Evolutionary conservation across 257 asterid species (phyloP).

Genomic region (Ocimum tenuiflorum): DNA sequence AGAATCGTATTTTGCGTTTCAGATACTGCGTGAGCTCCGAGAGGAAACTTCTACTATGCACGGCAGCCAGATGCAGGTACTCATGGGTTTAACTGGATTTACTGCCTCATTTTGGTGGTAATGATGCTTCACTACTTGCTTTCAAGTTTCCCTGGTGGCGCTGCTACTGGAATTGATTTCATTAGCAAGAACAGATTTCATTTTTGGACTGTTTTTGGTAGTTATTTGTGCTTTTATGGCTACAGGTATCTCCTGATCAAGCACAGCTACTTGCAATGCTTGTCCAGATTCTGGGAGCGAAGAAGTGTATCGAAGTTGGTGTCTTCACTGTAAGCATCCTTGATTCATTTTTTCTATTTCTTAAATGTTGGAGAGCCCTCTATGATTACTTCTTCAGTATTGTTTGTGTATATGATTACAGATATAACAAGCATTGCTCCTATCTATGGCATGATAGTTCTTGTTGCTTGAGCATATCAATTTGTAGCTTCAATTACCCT

Average conservation of each 20-base stretch:
- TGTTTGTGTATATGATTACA: not conserved
- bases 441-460: not conserved
- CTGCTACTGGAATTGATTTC: not conserved
- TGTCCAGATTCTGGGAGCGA: conserved; percentile 74
- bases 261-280: conserved; percentile 95
- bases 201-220: not conserved
- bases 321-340: conserved; percentile 59
- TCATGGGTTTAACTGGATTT: not conserved
- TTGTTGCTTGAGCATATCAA: not conserved
- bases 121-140: not conserved
- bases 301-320: conserved; percentile 90
- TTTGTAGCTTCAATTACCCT: not conserved
- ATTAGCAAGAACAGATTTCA: not conserved
- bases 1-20: conserved; percentile 15
- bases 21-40: conserved; percentile 79
- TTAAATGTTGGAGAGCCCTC: not conserved
- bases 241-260: conserved; percentile 90
- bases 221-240: conserved; percentile 9
- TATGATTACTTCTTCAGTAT: not conserved
- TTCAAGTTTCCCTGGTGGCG: not conserved
- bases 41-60: conserved; percentile 82
- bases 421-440: not conserved
- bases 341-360: not conserved
- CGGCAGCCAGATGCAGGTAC: conserved; percentile 93
- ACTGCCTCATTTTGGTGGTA: not conserved